phyloP scores from a whole-genome alignment of 164 flowering plant genomes.

The Akebia trifoliata region DNA sequence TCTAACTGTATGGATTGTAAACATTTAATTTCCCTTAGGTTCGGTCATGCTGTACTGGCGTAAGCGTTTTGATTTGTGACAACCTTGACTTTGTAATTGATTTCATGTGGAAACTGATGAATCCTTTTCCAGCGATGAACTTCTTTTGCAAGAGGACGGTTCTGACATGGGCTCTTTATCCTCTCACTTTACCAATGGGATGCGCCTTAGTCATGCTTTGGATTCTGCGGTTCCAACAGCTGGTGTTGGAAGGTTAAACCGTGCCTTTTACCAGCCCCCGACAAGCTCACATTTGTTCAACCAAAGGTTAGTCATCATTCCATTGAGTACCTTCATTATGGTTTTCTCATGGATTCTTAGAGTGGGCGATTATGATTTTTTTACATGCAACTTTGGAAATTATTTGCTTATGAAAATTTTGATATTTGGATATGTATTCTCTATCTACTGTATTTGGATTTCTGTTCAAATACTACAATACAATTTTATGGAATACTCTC shows the following conservation, averaged over 20 bases:
- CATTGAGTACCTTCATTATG: background rate
- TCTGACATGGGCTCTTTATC: conserved; percentile 40
- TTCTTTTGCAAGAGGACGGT: conserved; percentile 79
- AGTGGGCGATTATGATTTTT: no score
- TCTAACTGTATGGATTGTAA: no score
- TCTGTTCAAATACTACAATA: no score
- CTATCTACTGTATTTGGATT: no score
- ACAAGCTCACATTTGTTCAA: conserved; percentile 27
- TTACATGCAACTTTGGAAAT: no score
- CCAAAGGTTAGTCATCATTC: conserved; percentile 43
- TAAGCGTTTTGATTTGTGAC: background rate
- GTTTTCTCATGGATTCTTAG: background rate
- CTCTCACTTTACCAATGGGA: conserved; percentile 43
- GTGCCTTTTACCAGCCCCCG: conserved; percentile 20
- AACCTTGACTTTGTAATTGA: background rate
- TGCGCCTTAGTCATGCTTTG: conserved; percentile 41
- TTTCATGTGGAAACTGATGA: conserved; percentile 1
- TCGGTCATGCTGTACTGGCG: no score
- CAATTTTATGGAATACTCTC: no score
- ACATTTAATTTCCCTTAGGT: no score
- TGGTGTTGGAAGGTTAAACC: conserved; percentile 45
- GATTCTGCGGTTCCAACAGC: conserved; percentile 31
- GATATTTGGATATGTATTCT: no score
- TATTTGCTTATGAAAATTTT: background rate
- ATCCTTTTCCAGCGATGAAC: conserved; percentile 67